These are phyloP conservation scores for Prunus mira DNA, from an alignment of 306 rosid genomes.

Conservation along the genomic window DNA sequence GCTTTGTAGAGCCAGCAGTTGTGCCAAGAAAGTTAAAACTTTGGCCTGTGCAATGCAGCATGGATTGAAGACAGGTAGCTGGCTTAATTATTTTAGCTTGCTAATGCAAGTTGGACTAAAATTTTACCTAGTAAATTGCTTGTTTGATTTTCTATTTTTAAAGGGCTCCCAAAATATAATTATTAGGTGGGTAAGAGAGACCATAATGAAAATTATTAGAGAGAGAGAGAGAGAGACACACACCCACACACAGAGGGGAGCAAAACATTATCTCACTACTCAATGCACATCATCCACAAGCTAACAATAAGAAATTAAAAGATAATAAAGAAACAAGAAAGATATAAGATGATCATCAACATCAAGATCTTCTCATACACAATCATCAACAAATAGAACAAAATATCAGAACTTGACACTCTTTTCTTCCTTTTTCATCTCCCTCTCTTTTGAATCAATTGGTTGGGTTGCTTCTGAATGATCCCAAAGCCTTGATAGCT, in stretches of 20 bases:
- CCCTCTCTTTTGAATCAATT: conserved; percentile 25
- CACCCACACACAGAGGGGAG: not conserved
- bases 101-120: not conserved
- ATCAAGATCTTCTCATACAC: not conserved
- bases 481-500: conserved; percentile 79
- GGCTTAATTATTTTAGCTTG: not conserved
- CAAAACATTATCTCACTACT: conserved; percentile 1
- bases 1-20: no score
- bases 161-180: not conserved
- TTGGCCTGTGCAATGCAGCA: not conserved
- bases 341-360: not conserved
- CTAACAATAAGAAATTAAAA: conserved; percentile 1
- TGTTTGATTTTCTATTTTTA: not conserved
- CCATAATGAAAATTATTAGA: not conserved
- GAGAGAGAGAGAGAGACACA: not conserved
- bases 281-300: conserved; percentile 20
- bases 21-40: no score
- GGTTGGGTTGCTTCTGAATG: conserved; percentile 76
- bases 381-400: conserved; percentile 5
- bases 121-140: not conserved
- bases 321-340: not conserved
- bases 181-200: not conserved
- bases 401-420: not conserved
- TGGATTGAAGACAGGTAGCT: not conserved
- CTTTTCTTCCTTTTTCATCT: not conserved